Evolutionary conservation across 2,329 filamentous ascomycete species (phyloP).

Genomic region (Clarireedia homoeocarpa): DNA sequence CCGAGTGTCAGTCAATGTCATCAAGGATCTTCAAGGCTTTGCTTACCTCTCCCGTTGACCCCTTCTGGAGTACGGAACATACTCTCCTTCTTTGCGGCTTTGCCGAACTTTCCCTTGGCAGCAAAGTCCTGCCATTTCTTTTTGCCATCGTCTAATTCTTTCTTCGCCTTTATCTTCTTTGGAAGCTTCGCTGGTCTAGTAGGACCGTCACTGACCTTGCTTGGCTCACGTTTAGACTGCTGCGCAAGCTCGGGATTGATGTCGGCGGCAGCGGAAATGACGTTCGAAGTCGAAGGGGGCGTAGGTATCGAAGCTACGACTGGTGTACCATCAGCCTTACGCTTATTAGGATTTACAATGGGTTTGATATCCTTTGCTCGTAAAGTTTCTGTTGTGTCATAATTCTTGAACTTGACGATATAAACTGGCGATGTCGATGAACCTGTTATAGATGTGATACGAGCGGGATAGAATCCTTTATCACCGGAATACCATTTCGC

Average conservation of each 20-base stretch:
- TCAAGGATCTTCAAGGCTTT: slow-evolving; percentile 19
- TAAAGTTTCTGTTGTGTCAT: slow-evolving; percentile 76
- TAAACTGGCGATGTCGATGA: slow-evolving; percentile 88
- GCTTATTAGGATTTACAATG: slow-evolving; percentile 63
- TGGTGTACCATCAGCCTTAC: slow-evolving; percentile 75
- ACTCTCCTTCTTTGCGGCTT: slow-evolving; percentile 73
- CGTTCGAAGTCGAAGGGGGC: slow-evolving; percentile 33
- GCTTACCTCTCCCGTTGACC: slow-evolving; percentile 71
- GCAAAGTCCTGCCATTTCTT: slow-evolving; percentile 93
- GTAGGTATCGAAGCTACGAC: slow-evolving; percentile 36
- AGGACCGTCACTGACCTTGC: slow-evolving; percentile 52
- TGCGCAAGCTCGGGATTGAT: slow-evolving; percentile 59
- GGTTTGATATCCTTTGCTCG: slow-evolving; percentile 78
- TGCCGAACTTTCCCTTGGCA: slow-evolving; percentile 64
- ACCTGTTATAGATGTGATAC: slow-evolving; percentile 89
- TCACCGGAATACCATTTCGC: slow-evolving; percentile 90
- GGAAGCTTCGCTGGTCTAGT: slow-evolving; percentile 58
- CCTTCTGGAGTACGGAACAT: slow-evolving; percentile 94
- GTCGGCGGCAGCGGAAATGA: slow-evolving; percentile 35
- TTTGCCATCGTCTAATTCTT: slow-evolving; percentile 84
- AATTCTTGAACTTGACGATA: slow-evolving; percentile 90
- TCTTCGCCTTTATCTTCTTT: slow-evolving; percentile 86
- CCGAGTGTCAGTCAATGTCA: slow-evolving; percentile 25
- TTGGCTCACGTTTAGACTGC: slow-evolving; percentile 54
- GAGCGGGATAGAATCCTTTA: slow-evolving; percentile 81